phyloP scores from a whole-genome alignment of 2,329 filamentous ascomycete species.

The Venturia effusa region DNA sequence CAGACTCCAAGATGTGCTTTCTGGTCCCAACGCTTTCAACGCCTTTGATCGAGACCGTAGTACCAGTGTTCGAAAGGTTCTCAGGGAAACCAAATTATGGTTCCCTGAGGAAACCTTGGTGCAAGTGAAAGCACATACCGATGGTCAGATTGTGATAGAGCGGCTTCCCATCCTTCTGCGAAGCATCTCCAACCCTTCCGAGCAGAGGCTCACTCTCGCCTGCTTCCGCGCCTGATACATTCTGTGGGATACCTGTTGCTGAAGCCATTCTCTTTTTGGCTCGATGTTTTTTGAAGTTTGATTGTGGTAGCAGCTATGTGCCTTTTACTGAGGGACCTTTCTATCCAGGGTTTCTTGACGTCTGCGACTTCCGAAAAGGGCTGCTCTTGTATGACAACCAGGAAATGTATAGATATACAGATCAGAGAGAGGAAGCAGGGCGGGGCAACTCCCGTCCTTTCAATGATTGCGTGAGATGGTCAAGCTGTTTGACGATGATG shows the following conservation, averaged over 20 bases:
- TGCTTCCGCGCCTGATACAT: slow-evolving; percentile 25
- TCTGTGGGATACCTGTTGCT: slow-evolving; percentile 54
- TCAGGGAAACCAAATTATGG: too few relatives aligned
- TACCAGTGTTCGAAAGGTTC: too few relatives aligned
- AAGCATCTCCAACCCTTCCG: slow-evolving; percentile 60
- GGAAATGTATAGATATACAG: neutral
- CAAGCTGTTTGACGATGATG: neutral
- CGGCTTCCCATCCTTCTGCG: slow-evolving; percentile 53
- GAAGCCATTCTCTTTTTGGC: slow-evolving; percentile 47
- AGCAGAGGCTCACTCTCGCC: slow-evolving; percentile 60
- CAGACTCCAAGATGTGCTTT: too few relatives aligned
- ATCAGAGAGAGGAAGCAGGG: neutral
- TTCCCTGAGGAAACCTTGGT: too few relatives aligned
- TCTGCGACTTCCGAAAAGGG: neutral
- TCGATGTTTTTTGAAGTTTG: too few relatives aligned
- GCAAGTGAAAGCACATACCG: slow-evolving; percentile 43
- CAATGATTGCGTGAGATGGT: neutral
- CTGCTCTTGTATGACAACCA: neutral
- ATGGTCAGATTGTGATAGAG: slow-evolving; percentile 62
- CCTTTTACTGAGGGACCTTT: neutral
- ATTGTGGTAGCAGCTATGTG: neutral
- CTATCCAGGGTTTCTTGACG: neutral
- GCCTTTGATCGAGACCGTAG: too few relatives aligned
- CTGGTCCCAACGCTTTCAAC: too few relatives aligned
- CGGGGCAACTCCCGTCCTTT: neutral